Evolutionary conservation across 805 yeast genomes (phyloP).

Genomic region (Barnettozyma botsteinii): DNA sequence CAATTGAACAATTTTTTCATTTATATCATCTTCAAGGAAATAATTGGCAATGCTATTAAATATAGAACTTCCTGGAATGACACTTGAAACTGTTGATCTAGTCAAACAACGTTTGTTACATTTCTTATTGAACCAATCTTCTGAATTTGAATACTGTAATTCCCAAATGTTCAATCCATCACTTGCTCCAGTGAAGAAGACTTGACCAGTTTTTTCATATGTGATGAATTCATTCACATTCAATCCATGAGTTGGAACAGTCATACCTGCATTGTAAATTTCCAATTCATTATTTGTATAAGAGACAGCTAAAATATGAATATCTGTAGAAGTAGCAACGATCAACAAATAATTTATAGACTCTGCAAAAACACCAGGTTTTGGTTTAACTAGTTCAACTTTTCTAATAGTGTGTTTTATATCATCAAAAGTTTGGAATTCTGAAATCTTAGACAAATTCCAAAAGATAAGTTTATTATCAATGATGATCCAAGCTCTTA

Average conservation of each 20-base stretch:
- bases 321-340: constrained; percentile 73
- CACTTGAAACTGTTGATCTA: constrained; percentile 49
- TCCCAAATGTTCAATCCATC: constrained; percentile 85
- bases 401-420: constrained; percentile 70
- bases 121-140: constrained; percentile 81
- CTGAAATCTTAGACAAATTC: constrained; percentile 63
- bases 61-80: constrained; percentile 37
- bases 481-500: constrained; percentile 78
- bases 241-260: constrained; percentile 74
- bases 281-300: constrained; percentile 49
- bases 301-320: constrained; percentile 72
- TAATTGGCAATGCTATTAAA: constrained; percentile 32
- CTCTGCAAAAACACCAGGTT: constrained; percentile 71
- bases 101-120: constrained; percentile 83
- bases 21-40: constrained; percentile 22
- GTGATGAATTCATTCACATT: constrained; percentile 58
- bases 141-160: constrained; percentile 72
- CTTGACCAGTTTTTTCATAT: constrained; percentile 62
- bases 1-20: constrained; percentile 61
- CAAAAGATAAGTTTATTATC: constrained; percentile 81
- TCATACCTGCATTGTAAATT: constrained; percentile 76
- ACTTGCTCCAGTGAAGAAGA: constrained; percentile 77
- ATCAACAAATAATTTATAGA: constrained; percentile 67
- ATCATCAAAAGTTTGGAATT: constrained; percentile 77
- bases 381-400: constrained; percentile 77